Percentiles rank a stretch among this genome's conserved stretches.
Evolutionary conservation across 805 yeast genomes (phyloP).

Genomic region (Candida maris): DNA sequence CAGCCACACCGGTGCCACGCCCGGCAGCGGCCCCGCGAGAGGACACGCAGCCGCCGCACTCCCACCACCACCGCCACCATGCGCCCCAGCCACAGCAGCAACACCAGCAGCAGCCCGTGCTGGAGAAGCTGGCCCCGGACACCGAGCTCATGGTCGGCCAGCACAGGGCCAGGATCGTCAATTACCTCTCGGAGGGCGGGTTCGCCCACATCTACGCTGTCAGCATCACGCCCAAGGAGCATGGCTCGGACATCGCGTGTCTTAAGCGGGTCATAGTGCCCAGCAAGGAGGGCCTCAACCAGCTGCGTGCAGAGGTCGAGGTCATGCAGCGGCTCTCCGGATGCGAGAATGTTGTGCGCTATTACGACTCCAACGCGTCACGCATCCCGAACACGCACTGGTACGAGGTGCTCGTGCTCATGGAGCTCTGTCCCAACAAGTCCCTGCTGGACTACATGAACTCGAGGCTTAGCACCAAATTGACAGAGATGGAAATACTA

Average conservation of each 20-base stretch:
- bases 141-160: conserved; percentile 48
- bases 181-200: conserved; percentile 56
- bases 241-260: conserved; percentile 53
- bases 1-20: no score
- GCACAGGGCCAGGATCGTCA: conserved; percentile 41
- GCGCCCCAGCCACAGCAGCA: conserved; percentile 4
- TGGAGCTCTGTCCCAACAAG: conserved; percentile 89
- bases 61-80: no score
- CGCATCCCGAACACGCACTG: conserved; percentile 42
- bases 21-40: no score
- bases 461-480: conserved; percentile 70
- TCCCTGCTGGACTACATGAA: conserved; percentile 92
- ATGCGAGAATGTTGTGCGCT: conserved; percentile 59
- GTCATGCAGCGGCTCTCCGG: conserved; percentile 65
- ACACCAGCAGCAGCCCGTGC: conserved; percentile 5
- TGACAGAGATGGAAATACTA: conserved; percentile 71
- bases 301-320: conserved; percentile 70
- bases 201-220: conserved; percentile 79
- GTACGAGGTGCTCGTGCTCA: conserved; percentile 84
- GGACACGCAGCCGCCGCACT: no score
- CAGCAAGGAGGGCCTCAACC: conserved; percentile 62
- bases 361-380: conserved; percentile 75
- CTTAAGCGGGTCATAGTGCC: conserved; percentile 72
- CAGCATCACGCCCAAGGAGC: conserved; percentile 45
- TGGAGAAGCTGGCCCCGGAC: conserved; percentile 36